Conservation (phyloP, 345 rosid species). For the Gossypium mustelinum region DNA sequence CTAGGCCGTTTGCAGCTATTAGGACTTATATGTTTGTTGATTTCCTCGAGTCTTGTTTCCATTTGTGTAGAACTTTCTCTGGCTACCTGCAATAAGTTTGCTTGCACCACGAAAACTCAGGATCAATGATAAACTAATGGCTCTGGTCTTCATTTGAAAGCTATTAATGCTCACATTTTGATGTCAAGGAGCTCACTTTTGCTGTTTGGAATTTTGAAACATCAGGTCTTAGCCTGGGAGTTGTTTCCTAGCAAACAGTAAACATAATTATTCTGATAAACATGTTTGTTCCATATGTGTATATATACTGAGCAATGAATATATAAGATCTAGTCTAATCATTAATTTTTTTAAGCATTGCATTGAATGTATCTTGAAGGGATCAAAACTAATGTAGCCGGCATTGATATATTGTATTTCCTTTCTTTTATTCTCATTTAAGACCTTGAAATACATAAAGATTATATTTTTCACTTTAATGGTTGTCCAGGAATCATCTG, state of each 20-base stretch:
- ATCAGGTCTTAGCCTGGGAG: neutral
- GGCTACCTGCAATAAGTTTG: neutral
- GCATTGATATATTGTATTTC: neutral
- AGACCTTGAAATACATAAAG: neutral
- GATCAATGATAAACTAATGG: neutral
- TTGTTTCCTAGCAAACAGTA: neutral
- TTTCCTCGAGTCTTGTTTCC: neutral
- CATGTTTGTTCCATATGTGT: conserved; percentile 21
- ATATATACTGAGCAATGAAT: neutral
- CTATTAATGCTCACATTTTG: neutral
- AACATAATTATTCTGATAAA: neutral
- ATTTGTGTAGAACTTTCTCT: neutral
- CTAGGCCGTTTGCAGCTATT: neutral
- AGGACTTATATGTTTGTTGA: neutral
- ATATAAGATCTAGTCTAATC: neutral
- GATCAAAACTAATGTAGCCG: neutral
- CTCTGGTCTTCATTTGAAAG: neutral
- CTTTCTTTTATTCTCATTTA: neutral
- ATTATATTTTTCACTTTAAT: conserved; percentile 12
- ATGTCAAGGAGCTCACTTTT: conserved; percentile 3
- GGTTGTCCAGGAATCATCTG: conserved; percentile 64
- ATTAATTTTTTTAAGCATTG: conserved; percentile 26
- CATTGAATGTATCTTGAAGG: conserved; percentile 16
- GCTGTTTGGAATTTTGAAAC: neutral
- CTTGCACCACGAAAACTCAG: neutral